Percentiles rank a stretch among this genome's conserved stretches.
Evolutionary conservation across 768 basidiomycete species (phyloP).

Genomic region (Pleurotus sapidus): DNA sequence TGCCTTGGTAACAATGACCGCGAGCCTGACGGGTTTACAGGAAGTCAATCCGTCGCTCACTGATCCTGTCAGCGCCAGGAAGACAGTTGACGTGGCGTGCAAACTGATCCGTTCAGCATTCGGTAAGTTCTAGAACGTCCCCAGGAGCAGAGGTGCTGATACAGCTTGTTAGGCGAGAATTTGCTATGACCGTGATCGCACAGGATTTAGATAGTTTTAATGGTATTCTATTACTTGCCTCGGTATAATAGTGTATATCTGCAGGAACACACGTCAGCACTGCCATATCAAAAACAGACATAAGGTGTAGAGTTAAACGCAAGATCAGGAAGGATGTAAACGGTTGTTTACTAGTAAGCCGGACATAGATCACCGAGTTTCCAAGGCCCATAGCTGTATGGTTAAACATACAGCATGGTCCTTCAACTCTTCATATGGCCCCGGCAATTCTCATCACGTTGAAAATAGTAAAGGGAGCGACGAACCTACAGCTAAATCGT

Average conservation of each 20-base stretch:
- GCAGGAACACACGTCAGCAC: neutral
- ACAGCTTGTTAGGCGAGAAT: neutral
- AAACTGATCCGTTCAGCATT: constrained; percentile 62
- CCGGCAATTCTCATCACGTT: constrained; percentile 71
- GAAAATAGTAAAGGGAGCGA: constrained; percentile 6
- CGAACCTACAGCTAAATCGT: constrained; percentile 4
- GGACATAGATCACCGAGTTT: constrained; percentile 62
- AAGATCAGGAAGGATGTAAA: neutral
- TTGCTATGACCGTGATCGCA: neutral
- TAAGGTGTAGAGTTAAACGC: neutral
- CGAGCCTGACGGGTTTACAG: constrained; percentile 24
- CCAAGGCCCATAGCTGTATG: constrained; percentile 25
- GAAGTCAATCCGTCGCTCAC: constrained; percentile 76
- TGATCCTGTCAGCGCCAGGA: constrained; percentile 53
- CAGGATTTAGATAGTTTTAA: too few species aligned
- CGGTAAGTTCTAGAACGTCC: constrained; percentile 31
- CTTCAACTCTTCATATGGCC: constrained; percentile 81
- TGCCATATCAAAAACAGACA: neutral
- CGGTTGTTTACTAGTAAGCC: constrained; percentile 32
- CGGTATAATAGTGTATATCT: neutral
- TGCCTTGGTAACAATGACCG: neutral
- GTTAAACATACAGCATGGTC: constrained; percentile 3
- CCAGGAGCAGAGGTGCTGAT: neutral
- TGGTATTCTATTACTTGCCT: too few species aligned
- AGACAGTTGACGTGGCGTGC: constrained; percentile 74